These are phyloP conservation scores for Ceratocystis cacaofunesta DNA, from an alignment of 2,329 filamentous ascomycete species.

Conservation along the genomic window DNA sequence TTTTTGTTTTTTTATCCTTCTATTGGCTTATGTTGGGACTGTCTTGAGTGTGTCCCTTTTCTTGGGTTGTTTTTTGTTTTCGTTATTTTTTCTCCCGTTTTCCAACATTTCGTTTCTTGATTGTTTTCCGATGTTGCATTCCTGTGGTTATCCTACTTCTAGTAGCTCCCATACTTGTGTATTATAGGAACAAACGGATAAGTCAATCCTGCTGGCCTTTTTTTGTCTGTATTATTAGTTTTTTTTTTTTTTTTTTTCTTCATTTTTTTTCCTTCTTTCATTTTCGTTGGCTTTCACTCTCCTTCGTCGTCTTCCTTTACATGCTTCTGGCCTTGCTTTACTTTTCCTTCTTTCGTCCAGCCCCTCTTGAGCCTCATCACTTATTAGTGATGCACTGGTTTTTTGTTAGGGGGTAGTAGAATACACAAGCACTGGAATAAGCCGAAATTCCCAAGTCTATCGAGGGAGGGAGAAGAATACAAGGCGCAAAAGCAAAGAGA, in stretches of 20 bases:
- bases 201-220: conserved; percentile 1
- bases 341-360: too few relatives aligned
- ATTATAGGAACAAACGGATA: conserved; percentile 14
- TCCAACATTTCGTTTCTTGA: not conserved
- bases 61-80: not conserved
- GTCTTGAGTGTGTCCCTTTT: not conserved
- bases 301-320: not conserved
- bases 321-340: too few relatives aligned
- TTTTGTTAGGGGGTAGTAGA: too few relatives aligned
- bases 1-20: not conserved
- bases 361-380: not conserved
- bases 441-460: too few relatives aligned
- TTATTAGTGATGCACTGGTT: not conserved
- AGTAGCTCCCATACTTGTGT: not conserved
- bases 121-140: not conserved
- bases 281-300: not conserved
- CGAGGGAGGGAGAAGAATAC: not conserved
- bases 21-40: not conserved
- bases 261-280: not conserved
- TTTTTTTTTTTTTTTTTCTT: not conserved
- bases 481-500: not conserved
- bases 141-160: not conserved
- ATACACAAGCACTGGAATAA: not conserved
- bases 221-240: conserved; percentile 1
- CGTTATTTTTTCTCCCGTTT: too few relatives aligned